Evolutionary conservation across 2,329 filamentous ascomycete species (phyloP), one percentile per base, ranked within the genome.

Genomic region (Neoscytalidium dimidiatum): DNA sequence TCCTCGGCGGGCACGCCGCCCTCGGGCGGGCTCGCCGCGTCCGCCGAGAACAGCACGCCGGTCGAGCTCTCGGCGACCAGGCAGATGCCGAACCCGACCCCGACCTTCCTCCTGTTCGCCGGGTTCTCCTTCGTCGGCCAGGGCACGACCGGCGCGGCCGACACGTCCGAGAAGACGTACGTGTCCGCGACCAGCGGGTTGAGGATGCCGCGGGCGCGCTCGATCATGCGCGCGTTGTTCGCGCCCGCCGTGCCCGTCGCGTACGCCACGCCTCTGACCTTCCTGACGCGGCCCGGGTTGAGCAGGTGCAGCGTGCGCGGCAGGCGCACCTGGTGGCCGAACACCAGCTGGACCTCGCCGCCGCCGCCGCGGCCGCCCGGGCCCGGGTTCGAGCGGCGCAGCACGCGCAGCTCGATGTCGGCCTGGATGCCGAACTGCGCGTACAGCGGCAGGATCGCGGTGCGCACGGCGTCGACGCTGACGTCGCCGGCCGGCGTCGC

Each of bases 191-290:
- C 90, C 64, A 99, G 85, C 4, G 88, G 84, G 76, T 99, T 99
- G 52, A 99, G 83, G 11, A 99, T 85, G 53, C 92, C 92, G 70
- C 94, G 85, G 11, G 94, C 93, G 2, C 90, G 87, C 73, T 97
- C 92, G 73, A 98, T 99, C 91, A 97, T 96, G 68, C 95, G 86
- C 67, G 90, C 92, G 75, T 98, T 99, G 77, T 97, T 97, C 57
- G 90, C 93, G 0, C 92, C 94, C 11, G 92, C 91, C 0, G 98
- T 94, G 52, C 96, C 95, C 0, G 92, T 93, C 64, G 91, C 91
- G 79, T 98, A 99, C 53, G 95, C 94, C 48, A 99, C 95, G 66
- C 95, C 95, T 64, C 94, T 86, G 69, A 99, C 91, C 70, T 89
- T 88, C 84, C 93, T 94, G 72, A 99, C 90, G 64, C 92, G 85